phyloP scores from a whole-genome alignment of 163 green algal genomes.

The Smithsoniella earleae region DNA sequence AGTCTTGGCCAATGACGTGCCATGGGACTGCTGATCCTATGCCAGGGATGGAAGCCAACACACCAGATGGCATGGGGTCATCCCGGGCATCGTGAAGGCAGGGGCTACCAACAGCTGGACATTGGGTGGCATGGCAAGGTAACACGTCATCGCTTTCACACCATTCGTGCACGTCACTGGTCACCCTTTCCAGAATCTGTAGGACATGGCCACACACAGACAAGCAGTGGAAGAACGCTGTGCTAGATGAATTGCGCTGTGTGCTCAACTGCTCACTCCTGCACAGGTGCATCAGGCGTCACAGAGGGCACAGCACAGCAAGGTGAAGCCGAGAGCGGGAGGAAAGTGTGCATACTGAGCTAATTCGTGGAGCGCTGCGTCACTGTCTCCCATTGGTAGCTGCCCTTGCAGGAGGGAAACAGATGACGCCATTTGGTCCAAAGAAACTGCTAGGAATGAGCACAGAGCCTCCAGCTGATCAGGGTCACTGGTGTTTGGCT shows the following conservation, averaged over 20 bases:
- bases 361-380: conserved; percentile 1
- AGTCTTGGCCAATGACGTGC: neutral
- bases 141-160: no score
- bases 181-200: neutral
- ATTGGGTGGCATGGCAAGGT: no score
- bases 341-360: neutral
- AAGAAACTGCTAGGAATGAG: conserved; percentile 1
- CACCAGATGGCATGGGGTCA: no score
- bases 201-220: conserved; percentile 26
- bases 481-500: neutral
- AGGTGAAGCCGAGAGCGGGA: neutral
- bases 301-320: no score
- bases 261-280: neutral
- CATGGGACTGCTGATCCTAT: neutral
- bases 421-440: conserved; percentile 20
- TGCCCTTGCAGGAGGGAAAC: conserved; percentile 18
- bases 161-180: neutral
- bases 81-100: no score
- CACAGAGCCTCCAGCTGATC: neutral
- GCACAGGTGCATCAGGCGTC: no score
- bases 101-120: no score
- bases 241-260: neutral
- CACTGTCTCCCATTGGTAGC: neutral
- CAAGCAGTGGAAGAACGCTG: conserved; percentile 24
- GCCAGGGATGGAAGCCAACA: neutral